Base-by-base conservation (phyloP, 169 alveolate genomes). In the Cryptosporidium muris region DNA sequence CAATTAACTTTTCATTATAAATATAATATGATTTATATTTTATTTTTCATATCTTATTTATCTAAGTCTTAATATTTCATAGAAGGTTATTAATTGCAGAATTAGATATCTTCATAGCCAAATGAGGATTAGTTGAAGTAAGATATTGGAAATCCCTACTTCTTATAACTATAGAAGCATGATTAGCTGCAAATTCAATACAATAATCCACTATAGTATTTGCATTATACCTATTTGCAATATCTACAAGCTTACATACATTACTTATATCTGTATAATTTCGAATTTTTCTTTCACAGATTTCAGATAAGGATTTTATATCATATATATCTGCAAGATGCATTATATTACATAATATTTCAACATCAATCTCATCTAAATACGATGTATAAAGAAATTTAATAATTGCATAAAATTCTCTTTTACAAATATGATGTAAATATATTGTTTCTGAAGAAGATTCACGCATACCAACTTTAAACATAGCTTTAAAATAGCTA, bases 401-500 rank as follows among this genome's bases (percentile, higher is more conserved):
- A 60, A 74, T 74, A n/a, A 74, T 9, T 8, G 51, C 42, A 48
- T 74, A 58, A 49, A 74, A 74, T 40, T 74, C 67, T 49, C 51
- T 74, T 48, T 74, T 74, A 1, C 74, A 48, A 42, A 74, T 60
- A 40, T 74, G 85, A 45, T 49, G 53, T 12, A 74, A 62, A 2
- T n/a, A 43, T 38, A 74, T 62, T 34, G 54, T 68, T 58, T 74
- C 60, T 12, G 63, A 43, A 2, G 16, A 16, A 40, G 85, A 56
- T 58, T 74, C 85, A 7, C 45, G 34, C 85, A 74, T 74, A 5
- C 85, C 85, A 42, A 38, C 49, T 42, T 60, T 74, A 38, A 74
- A 74, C 85, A 74, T 74, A 2, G 85, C 54, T 42, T 58, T 74
- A 60, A 74, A 74, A 63, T 74, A 74, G 36, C 60, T 62, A 34